A percentile compares a stretch with the other conserved stretches of the same genome.
Evolutionary conservation across 1,284 basidiomycete species (phyloP).

Genomic region (Phellinidium pouzarii): DNA sequence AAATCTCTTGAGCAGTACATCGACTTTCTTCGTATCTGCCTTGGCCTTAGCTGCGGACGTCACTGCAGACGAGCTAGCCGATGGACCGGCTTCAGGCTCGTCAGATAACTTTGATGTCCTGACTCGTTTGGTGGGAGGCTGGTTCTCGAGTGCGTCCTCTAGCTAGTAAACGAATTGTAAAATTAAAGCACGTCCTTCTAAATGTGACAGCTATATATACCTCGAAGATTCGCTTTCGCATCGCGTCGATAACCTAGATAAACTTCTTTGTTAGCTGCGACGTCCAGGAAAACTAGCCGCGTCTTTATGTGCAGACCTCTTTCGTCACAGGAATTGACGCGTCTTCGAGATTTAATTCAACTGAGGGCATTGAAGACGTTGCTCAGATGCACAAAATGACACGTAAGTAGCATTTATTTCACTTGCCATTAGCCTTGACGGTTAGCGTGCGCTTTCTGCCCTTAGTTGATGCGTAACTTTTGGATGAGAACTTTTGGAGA

Average conservation of each 20-base stretch:
- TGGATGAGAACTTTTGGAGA: neutral
- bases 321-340: slow-evolving; percentile 8
- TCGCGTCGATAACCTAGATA: slow-evolving; percentile 31
- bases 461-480: neutral
- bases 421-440: slow-evolving; percentile 8
- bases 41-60: slow-evolving; percentile 28
- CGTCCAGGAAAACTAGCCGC: neutral
- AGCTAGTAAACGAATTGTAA: slow-evolving; percentile 24
- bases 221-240: slow-evolving; percentile 33
- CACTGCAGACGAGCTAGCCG: slow-evolving; percentile 18
- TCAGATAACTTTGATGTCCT: slow-evolving; percentile 20
- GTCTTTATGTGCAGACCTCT: neutral
- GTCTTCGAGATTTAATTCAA: slow-evolving; percentile 10
- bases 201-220: slow-evolving; percentile 8
- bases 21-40: slow-evolving; percentile 34
- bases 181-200: neutral
- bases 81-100: slow-evolving; percentile 19
- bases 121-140: slow-evolving; percentile 29
- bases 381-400: neutral
- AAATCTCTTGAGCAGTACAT: slow-evolving; percentile 34
- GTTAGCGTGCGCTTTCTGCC: slow-evolving; percentile 13
- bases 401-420: neutral
- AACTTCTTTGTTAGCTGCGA: neutral
- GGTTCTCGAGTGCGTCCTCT: slow-evolving; percentile 31
- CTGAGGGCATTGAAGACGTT: neutral